Conservation (phyloP, 2,329 filamentous ascomycete species). For the Xylariaceae sp. region DNA sequence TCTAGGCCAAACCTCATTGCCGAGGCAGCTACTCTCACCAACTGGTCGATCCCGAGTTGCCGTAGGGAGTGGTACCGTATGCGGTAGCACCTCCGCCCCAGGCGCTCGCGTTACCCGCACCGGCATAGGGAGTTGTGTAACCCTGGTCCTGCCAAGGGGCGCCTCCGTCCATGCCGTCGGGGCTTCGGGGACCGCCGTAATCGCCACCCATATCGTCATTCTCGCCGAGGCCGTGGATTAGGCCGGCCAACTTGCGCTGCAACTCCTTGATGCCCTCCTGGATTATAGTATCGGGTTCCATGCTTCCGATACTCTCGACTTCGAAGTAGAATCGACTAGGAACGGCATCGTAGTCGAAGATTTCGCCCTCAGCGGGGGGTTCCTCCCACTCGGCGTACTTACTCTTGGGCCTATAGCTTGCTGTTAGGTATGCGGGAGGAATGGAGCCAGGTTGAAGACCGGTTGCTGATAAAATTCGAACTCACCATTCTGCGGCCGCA, state of each 20-base stretch:
- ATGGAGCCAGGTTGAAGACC: not conserved
- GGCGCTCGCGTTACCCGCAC: constrained; percentile 51
- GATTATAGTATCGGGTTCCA: constrained; percentile 86
- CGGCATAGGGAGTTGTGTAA: constrained; percentile 64
- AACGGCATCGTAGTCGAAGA: constrained; percentile 85
- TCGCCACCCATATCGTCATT: constrained; percentile 53
- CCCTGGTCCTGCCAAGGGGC: constrained; percentile 58
- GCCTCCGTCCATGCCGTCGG: constrained; percentile 55
- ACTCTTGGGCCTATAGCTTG: constrained; percentile 67
- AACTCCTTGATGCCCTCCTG: constrained; percentile 82
- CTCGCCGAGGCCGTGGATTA: constrained; percentile 60
- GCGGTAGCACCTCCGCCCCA: constrained; percentile 52
- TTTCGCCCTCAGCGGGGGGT: constrained; percentile 71
- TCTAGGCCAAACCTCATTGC: constrained; percentile 8
- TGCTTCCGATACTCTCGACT: constrained; percentile 80
- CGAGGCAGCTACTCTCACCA: constrained; percentile 38
- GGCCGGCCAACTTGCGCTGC: constrained; percentile 80
- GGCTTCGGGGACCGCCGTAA: constrained; percentile 61
- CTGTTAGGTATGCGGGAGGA: constrained; percentile 19
- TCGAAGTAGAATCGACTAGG: constrained; percentile 88
- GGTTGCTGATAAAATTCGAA: constrained; percentile 15
- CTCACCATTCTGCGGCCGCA: constrained; percentile 76
- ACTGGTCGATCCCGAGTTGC: constrained; percentile 46
- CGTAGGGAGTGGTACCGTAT: constrained; percentile 44
- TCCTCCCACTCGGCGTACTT: constrained; percentile 78